Evolutionary conservation across 192 early-diverging fungal species (phyloP), one percentile per base, ranked within the genome.

Genomic region (Umbelopsis sp.): DNA sequence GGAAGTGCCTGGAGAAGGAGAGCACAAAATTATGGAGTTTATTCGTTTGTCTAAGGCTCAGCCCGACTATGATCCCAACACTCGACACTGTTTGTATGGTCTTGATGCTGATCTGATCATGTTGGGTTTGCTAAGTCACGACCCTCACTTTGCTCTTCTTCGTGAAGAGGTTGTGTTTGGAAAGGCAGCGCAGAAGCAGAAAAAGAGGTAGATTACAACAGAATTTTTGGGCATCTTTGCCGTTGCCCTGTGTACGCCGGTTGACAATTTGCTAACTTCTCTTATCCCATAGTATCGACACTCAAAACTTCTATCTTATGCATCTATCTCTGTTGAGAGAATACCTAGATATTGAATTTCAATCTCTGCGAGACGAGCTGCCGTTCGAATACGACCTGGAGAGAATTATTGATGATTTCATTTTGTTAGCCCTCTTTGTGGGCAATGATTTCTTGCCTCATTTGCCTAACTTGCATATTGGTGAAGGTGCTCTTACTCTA

Each of bases 1-100:
- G 44, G 92, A 91, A 49, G 95, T 97, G 0, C 96, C 96, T 16
- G 97, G 97, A 55, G 97, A 99, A 81, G 97, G 97, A 55, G 97
- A 99, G 81, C 97, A 99, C 85, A 99, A 99, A 79, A 97, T 99
- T 69, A 98, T 99, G 97, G 97, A 99, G 78, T 99, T 91, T 68
- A 96, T 99, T 67, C 92, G 97, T 46, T 84, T 91, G 22, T 82
- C 91, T 37, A 91, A 94, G 45, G 89, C 88, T 4, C 90, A 92
- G 74, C 84, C 90, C 20, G 90, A 88, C 35, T 96, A 97, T 71
- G 82, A 94, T 74, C 89, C 95, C 51, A 96, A 96, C 75, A 92
- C 89, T 15, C 87, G 90, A 49, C 97, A 99, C 73, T 96, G 95
- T 80, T 85, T 99, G 46, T 99, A 99, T 79, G 97, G 97, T 27